phyloP scores from a whole-genome alignment of 768 basidiomycete species.

The Astraeus odoratus region DNA sequence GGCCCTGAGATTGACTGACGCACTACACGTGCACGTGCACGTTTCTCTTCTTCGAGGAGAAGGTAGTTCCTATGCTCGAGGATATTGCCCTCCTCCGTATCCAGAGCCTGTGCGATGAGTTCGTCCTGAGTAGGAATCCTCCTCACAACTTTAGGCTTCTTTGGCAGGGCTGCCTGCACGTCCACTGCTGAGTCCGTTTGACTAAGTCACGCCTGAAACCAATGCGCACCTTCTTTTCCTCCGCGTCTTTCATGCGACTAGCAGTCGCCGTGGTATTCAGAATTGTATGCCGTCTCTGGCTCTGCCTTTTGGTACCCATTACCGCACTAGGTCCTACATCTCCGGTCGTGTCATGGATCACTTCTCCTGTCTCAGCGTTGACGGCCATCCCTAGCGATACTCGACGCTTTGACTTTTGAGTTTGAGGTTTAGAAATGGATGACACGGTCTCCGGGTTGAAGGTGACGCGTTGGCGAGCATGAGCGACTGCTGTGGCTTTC shows the following conservation, averaged over 20 bases:
- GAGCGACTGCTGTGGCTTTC: slow-evolving; percentile 58
- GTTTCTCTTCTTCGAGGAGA: slow-evolving; percentile 73
- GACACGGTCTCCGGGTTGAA: slow-evolving; percentile 51
- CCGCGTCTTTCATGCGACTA: slow-evolving; percentile 54
- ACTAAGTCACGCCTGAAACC: no score
- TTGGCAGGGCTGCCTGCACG: slow-evolving; percentile 50
- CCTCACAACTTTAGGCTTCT: slow-evolving; percentile 48
- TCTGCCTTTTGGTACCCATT: slow-evolving; percentile 41
- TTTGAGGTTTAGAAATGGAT: slow-evolving; percentile 12
- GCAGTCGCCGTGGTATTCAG: slow-evolving; percentile 64
- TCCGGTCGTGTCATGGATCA: slow-evolving; percentile 32
- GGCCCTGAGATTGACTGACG: slow-evolving; percentile 60
- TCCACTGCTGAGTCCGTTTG: no score
- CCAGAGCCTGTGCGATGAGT: slow-evolving; percentile 73
- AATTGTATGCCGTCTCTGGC: slow-evolving; percentile 62
- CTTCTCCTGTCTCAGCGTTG: slow-evolving; percentile 56
- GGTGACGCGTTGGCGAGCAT: slow-evolving; percentile 57
- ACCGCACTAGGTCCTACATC: slow-evolving; percentile 2
- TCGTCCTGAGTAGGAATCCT: slow-evolving; percentile 72
- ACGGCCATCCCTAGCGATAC: slow-evolving; percentile 50
- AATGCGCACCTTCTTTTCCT: slow-evolving; percentile 49
- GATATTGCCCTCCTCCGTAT: slow-evolving; percentile 83
- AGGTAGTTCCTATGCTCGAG: slow-evolving; percentile 75
- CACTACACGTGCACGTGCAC: slow-evolving; percentile 54
- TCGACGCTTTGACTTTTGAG: slow-evolving; percentile 33